A percentile compares a stretch with the other conserved stretches of the same genome.
Conservation (phyloP, 495 filamentous ascomycete genomes). For the Physcia stellaris region DNA sequence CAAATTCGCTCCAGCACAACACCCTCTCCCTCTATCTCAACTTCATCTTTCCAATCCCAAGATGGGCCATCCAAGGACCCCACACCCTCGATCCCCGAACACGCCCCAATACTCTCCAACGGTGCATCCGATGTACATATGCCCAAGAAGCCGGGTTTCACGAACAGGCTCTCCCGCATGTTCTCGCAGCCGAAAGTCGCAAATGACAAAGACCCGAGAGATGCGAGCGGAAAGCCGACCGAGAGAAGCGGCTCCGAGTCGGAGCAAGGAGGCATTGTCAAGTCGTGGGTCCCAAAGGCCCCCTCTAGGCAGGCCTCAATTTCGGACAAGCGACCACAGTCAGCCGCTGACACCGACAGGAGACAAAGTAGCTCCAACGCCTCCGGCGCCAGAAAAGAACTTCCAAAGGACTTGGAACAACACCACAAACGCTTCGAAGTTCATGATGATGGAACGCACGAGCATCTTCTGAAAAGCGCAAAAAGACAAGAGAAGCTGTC, state of each 20-base stretch:
- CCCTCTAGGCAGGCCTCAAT: constrained; percentile 23
- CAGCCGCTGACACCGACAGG: constrained; percentile 28
- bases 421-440: constrained; percentile 45
- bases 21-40: constrained; percentile 14
- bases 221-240: constrained; percentile 20
- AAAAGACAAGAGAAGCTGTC: constrained; percentile 90
- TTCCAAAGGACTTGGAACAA: constrained; percentile 27
- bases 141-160: constrained; percentile 38
- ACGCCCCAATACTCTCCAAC: constrained; percentile 12
- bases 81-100: constrained; percentile 5
- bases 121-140: constrained; percentile 19
- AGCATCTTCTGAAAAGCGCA: constrained; percentile 73
- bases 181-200: constrained; percentile 27
- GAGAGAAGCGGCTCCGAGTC: constrained; percentile 25
- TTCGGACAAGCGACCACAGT: constrained; percentile 24
- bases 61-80: constrained; percentile 12
- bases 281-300: constrained; percentile 15
- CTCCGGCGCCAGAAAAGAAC: constrained; percentile 24
- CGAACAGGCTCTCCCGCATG: constrained; percentile 46
- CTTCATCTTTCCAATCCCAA: constrained; percentile 14
- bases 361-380: constrained; percentile 29
- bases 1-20: constrained; percentile 10
- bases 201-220: constrained; percentile 22
- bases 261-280: constrained; percentile 29
- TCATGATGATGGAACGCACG: constrained; percentile 54